Base-by-base conservation (phyloP, 441 rosid genomes). In the Jatropha podagrica region DNA sequence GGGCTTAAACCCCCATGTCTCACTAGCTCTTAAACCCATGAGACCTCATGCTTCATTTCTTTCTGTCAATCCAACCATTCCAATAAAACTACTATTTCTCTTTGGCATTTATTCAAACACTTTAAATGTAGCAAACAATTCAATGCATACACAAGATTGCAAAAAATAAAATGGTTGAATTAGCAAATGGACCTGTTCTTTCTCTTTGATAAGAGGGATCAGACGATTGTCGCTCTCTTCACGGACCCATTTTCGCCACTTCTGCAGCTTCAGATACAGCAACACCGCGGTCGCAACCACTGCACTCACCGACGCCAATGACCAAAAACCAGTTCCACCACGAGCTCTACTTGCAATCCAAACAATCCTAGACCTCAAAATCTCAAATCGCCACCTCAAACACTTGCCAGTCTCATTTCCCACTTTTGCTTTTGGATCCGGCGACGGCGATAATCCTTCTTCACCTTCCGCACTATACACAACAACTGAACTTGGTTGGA, bases 131-230 rank as follows among this genome's bases (percentile, higher is more conserved):
- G 20, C 9, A 40, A 70, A 49, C 63, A 55, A 71, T 71, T 4
- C 42, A 37, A 20, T 2, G 55, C 49, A 46, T 20, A 54, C n/a
- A 12, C 58, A 54, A n/a, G 15, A 46, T 23, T 48, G 23, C 61
- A 63, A 6, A 58, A 7, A 17, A 32, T 5, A 17, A 40, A 42
- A 40, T 40, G 8, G 13, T 18, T 4, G 52, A 65, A 23, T 54
- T 7, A 65, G 64, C 64, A 59, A 65, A 56, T 40, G 38, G 41
- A 81, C 87, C 80, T 82, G 76, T 66, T 84, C 83, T 71, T 78
- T 84, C 75, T 82, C 85, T 75, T 74, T 81, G 72, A 84, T 32
- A 52, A 74, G 52, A 52, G 64, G 71, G 5, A 68, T 41, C 23
- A 84, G 69, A 38, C 56, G 74, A 11, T 68, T 74, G 32, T 80